Base-by-base conservation (phyloP, 345 rosid species). In the Tarenaya hassleriana region DNA sequence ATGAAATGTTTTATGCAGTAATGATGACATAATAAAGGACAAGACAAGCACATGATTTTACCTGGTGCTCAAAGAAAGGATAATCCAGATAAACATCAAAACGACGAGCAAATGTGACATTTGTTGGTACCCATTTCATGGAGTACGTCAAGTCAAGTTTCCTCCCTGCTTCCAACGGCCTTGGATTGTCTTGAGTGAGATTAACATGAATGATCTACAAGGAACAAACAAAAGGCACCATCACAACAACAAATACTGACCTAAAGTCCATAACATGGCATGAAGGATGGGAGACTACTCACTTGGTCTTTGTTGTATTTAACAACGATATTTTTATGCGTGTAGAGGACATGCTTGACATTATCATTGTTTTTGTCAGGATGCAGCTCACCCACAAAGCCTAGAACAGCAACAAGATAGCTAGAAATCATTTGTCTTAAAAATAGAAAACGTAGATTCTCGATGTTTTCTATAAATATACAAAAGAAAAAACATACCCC, bases 51-150 rank as follows among this genome's bases (percentile, higher is more conserved):
- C n/a, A n/a, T 10, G 35, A 15, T 38, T 5, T 38, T 65, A 90
- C 97, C 90, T 90, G 95, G 64, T 90, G 95, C 71, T 90, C 97
- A 63, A 86, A 90, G 77, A 90, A 90, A 27, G 86, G 94, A 61
- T 86, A 80, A 64, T 90, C 97, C 71, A 90, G 77, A 68, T 86
- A 90, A 48, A 90, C 86, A 79, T 90, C 95, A 71, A 90, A 90
- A 41, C 97, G 88, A 10, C 86, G 86, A 3, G 94, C 91, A 81
- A 78, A 90, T 35, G 81, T 70, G 63, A 86, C 44, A 68, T 80
- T 69, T 19, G 84, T 90, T 51, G 76, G 63, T 37, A 61, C 64
- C 97, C 95, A 90, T 48, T 76, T 79, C 47, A 90, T 73, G 51
- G 94, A 81, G 66, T 79, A 90, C 20, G 94, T 90, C 81, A 86